These are phyloP conservation scores for Carex arenaria DNA, from an alignment of 202 grass and related monocot species.

Conservation along the genomic window DNA sequence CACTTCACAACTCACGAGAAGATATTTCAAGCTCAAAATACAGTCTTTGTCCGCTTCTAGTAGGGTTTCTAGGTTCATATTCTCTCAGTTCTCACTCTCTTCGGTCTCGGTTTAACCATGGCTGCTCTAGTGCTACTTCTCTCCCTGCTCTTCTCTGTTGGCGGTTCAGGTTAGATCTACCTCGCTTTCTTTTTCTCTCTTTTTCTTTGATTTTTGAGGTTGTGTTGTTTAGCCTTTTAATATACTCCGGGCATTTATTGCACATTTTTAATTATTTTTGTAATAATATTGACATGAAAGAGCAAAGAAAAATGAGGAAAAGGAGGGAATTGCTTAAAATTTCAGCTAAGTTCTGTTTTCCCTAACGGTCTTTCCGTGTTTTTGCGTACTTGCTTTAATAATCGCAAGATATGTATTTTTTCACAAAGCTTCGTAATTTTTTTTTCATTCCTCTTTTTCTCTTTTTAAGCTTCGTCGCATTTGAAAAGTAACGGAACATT, in stretches of 20 bases:
- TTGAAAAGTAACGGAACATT: not conserved
- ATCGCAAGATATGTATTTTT: not conserved
- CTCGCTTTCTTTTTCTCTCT: not conserved
- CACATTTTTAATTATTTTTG: too few species aligned
- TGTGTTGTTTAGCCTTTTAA: not conserved
- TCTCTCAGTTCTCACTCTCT: slow-evolving; percentile 15
- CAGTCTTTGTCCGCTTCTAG: not conserved
- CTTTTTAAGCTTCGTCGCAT: not conserved
- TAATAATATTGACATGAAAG: not conserved
- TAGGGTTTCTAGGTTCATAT: not conserved
- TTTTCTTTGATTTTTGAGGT: not conserved
- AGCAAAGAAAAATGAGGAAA: not conserved
- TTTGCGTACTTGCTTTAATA: not conserved
- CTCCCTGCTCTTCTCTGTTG: slow-evolving; percentile 40
- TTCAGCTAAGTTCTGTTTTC: not conserved
- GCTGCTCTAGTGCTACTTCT: slow-evolving; percentile 31
- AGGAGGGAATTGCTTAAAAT: not conserved
- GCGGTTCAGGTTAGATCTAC: slow-evolving; percentile 43
- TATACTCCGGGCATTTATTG: not conserved
- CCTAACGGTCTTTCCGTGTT: not conserved
- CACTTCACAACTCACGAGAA: not conserved
- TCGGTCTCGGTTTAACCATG: slow-evolving; percentile 18
- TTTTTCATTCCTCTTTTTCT: not conserved
- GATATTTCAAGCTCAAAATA: not conserved
- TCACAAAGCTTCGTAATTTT: not conserved